Conservation (phyloP, 208 protist species). For the Trypanosoma conorhini region DNA sequence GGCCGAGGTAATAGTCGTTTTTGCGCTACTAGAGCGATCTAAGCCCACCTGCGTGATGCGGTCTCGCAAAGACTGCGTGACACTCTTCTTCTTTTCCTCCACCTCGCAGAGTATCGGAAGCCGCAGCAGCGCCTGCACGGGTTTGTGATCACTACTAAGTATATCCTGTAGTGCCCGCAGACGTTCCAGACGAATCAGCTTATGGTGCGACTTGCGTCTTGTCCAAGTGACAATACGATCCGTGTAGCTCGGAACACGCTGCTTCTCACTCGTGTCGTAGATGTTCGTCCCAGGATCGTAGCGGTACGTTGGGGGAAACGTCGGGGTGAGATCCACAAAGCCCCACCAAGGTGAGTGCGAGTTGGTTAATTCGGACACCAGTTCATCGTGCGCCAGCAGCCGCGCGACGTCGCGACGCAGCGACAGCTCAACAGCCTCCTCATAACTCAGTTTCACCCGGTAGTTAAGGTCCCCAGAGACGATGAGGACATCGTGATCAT, state of each 20-base stretch:
- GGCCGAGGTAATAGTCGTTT: constrained; percentile 36
- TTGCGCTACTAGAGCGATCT: constrained; percentile 44
- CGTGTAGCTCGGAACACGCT: constrained; percentile 87
- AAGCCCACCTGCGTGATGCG: constrained; percentile 46
- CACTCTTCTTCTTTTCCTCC: constrained; percentile 43
- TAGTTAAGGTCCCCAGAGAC: constrained; percentile 95
- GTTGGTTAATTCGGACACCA: constrained; percentile 62
- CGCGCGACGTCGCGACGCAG: constrained; percentile 28
- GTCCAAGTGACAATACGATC: constrained; percentile 85
- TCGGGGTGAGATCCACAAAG: constrained; percentile 70
- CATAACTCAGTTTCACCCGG: constrained; percentile 77
- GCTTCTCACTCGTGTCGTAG: constrained; percentile 94
- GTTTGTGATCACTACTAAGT: constrained; percentile 84
- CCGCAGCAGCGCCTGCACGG: constrained; percentile 62
- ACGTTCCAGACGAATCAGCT: constrained; percentile 44
- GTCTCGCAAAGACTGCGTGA: constrained; percentile 49
- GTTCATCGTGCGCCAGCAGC: constrained; percentile 84
- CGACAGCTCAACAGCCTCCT: constrained; percentile 56
- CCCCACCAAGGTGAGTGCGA: constrained; percentile 77
- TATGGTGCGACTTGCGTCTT: constrained; percentile 36
- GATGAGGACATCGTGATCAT: constrained; percentile 87
- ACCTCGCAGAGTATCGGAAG: constrained; percentile 74
- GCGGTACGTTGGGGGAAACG: constrained; percentile 90
- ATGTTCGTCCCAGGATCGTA: constrained; percentile 86
- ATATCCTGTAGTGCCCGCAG: constrained; percentile 55